phyloP scores from a whole-genome alignment of 2,329 filamentous ascomycete genomes.

The Botrytis medusae region DNA sequence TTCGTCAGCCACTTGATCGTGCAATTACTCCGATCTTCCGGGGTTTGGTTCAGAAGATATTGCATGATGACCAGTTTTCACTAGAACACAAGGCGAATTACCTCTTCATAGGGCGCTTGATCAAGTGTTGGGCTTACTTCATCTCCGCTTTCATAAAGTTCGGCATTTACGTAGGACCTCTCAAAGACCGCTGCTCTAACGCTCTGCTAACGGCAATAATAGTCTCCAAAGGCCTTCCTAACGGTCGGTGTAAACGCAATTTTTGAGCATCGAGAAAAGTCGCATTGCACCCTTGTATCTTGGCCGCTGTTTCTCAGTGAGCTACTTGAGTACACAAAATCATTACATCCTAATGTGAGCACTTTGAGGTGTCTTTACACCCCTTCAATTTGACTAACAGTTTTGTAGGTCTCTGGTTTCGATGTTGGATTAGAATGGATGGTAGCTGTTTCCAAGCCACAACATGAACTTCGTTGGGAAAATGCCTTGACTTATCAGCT shows the following conservation, averaged over 20 bases:
- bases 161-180: slow-evolving; percentile 27
- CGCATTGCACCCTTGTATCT: slow-evolving; percentile 50
- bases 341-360: slow-evolving; percentile 44
- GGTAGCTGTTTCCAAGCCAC: slow-evolving; percentile 52
- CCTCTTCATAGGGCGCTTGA: slow-evolving; percentile 21
- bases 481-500: slow-evolving; percentile 18
- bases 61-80: slow-evolving; percentile 23
- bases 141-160: slow-evolving; percentile 27
- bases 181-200: slow-evolving; percentile 43
- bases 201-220: slow-evolving; percentile 45
- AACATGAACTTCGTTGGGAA: slow-evolving; percentile 46
- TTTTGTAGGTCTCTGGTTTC: slow-evolving; percentile 35
- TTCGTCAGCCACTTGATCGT: slow-evolving; percentile 30
- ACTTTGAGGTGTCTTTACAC: background rate
- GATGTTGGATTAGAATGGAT: slow-evolving; percentile 54
- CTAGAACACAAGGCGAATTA: background rate
- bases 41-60: slow-evolving; percentile 21
- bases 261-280: slow-evolving; percentile 44
- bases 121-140: slow-evolving; percentile 18
- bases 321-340: slow-evolving; percentile 47
- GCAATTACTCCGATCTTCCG: slow-evolving; percentile 26
- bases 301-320: slow-evolving; percentile 52
- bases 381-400: background rate
- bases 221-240: slow-evolving; percentile 32
- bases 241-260: slow-evolving; percentile 32